Conservation (phyloP, 306 rosid genomes). For the Ochetophila trinervis region DNA sequence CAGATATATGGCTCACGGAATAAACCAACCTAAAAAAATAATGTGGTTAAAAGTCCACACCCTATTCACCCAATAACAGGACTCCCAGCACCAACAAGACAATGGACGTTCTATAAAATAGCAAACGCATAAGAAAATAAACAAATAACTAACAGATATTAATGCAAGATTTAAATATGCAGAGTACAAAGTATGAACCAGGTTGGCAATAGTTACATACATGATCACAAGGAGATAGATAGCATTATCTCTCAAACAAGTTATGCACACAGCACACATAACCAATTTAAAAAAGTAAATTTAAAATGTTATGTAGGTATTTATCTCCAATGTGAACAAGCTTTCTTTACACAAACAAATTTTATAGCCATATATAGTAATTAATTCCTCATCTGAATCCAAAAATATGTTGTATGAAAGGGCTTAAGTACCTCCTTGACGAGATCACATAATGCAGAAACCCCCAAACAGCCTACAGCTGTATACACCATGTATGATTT, state of each 20-base stretch:
- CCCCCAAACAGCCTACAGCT: conserved; percentile 85
- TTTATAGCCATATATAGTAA: background rate
- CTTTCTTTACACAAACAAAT: background rate
- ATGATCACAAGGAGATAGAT: conserved; percentile 9
- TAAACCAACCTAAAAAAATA: conserved; percentile 21
- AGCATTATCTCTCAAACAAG: conserved; percentile 10
- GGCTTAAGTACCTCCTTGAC: conserved; percentile 65
- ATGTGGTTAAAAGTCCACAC: conserved; percentile 19
- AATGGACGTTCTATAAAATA: conserved; percentile 9
- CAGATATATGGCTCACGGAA: conserved; percentile 17
- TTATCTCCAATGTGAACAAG: background rate
- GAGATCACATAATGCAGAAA: conserved; percentile 66
- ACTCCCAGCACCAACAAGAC: conserved; percentile 13
- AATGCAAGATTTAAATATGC: background rate
- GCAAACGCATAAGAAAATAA: background rate
- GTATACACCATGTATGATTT: conserved; percentile 85
- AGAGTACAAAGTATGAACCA: conserved; percentile 4
- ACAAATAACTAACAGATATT: background rate
- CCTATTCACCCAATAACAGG: conserved; percentile 12
- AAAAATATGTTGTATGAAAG: conserved; percentile 7
- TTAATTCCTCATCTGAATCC: background rate
- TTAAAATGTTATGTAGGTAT: background rate
- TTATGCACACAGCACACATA: conserved; percentile 15
- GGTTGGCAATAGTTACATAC: background rate
- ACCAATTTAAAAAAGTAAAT: background rate